phyloP scores from a whole-genome alignment of 2,329 filamentous ascomycete species.

The Colletotrichum phormii region DNA sequence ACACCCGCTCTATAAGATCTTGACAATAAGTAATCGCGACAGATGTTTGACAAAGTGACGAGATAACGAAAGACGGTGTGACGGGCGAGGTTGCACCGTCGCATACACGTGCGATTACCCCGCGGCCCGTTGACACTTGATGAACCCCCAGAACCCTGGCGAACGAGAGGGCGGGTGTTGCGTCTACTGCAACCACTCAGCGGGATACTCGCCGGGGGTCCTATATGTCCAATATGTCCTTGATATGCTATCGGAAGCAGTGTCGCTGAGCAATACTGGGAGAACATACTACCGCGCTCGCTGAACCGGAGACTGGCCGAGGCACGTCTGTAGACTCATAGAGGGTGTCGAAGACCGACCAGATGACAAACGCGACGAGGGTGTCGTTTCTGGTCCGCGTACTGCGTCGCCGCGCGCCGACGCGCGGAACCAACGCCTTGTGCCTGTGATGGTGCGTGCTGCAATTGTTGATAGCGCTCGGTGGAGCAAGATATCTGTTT shows the following conservation, averaged over 20 bases:
- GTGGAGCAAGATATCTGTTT: slow-evolving; percentile 2
- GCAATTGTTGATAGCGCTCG: background rate
- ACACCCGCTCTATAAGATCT: background rate
- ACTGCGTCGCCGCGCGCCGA: background rate
- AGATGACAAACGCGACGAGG: background rate
- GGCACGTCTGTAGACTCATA: background rate
- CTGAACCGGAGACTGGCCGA: slow-evolving; percentile 11
- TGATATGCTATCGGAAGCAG: background rate
- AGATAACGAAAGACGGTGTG: slow-evolving; percentile 20
- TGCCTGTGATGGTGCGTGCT: background rate
- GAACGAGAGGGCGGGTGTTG: slow-evolving; percentile 18
- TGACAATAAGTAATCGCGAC: background rate
- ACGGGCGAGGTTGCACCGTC: background rate
- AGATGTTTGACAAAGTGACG: background rate
- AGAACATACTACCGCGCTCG: background rate
- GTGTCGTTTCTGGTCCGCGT: background rate
- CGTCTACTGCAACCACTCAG: slow-evolving; percentile 18
- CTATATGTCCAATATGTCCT: background rate
- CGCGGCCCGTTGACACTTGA: slow-evolving; percentile 11
- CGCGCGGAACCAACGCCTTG: slow-evolving; percentile 6
- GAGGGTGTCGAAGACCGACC: background rate
- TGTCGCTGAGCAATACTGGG: background rate
- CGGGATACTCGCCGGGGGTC: background rate
- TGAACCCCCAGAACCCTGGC: background rate
- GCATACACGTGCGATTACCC: slow-evolving; percentile 12